Conservation (phyloP, 768 basidiomycete genomes). For the Kwoniella pini region DNA sequence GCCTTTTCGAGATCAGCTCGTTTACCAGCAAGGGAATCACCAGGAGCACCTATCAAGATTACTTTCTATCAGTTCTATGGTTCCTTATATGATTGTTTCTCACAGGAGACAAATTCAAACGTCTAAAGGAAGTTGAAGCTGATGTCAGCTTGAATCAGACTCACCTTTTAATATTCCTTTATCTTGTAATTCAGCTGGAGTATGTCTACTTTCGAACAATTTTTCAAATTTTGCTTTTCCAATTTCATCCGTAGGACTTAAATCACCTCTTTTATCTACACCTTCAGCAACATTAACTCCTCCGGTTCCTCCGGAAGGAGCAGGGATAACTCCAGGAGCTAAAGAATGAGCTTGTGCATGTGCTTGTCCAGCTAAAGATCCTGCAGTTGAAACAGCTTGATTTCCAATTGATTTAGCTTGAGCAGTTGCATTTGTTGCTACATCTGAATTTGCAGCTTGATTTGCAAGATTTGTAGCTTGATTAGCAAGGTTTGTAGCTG, state of each 20-base stretch:
- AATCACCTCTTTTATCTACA: constrained; percentile 43
- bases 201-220: constrained; percentile 61
- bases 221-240: constrained; percentile 60
- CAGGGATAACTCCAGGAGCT: constrained; percentile 47
- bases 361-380: constrained; percentile 44
- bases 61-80: constrained; percentile 2
- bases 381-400: constrained; percentile 32
- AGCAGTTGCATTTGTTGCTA: constrained; percentile 28
- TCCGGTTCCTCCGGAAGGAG: constrained; percentile 22
- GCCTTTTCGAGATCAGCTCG: constrained; percentile 64
- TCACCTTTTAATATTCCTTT: constrained; percentile 71
- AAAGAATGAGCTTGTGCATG: constrained; percentile 44
- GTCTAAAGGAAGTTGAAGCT: neutral
- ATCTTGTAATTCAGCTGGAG: constrained; percentile 66
- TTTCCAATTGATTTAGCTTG: constrained; percentile 34
- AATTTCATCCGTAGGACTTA: constrained; percentile 36
- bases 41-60: constrained; percentile 60
- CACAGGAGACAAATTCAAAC: too few species aligned
- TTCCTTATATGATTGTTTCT: too few species aligned
- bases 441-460: constrained; percentile 44
- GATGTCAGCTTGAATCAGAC: constrained; percentile 8
- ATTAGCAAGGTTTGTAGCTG: constrained; percentile 37
- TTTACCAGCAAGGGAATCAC: constrained; percentile 65
- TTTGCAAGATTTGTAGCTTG: constrained; percentile 34
- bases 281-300: constrained; percentile 8